Evolutionary conservation across 1,139 yeast genomes (phyloP), one percentile per base, ranked within the genome.

Genomic region (Yamadazyma mexicana): DNA sequence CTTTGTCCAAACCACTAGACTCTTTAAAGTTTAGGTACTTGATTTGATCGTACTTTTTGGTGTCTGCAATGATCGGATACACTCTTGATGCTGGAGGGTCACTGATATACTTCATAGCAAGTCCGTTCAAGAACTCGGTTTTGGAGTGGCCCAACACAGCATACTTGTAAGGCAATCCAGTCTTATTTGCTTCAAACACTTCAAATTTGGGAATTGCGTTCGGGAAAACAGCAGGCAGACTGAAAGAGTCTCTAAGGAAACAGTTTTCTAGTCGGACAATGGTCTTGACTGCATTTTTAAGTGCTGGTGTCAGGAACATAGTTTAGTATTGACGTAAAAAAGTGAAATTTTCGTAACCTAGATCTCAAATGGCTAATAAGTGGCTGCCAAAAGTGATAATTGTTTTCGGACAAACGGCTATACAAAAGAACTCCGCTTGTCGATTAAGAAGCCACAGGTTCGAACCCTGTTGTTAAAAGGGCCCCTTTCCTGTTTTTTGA

Each of bases 21-120:
- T 86, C 85, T 43, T 75, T 71, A 56, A 89, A 89, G 52, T 81
- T 79, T 17, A 91, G 68, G 42, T 79, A 59, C 40, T 58, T 62
- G 10, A 66, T 56, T 16, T 52, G 40, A 30, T 59, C 59, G 31
- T 55, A 52, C 7, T 47, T 28, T 17, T 52, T 45, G 10, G 49
- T 47, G 31, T 72, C 63, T 29, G 74, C 51, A 20, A 77, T 64
- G 4, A 53, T 51, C 0, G 92, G 88, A 48, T 79, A 84, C 1
- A 62, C 55, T 36, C 91, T 61, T 0, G 83, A 62, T 3, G 63
- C 49, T 0, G 83, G 69, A 1, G 91, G 88, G 1, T 62, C 64
- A 0, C 81, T 62, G 17, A 80, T 55, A 50, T 67, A 75, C 34
- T 58, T 62, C 16, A 72, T 69, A 4, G 71, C 58, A 4, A 68